Evolutionary conservation across 345 rosid genomes (phyloP).

Genomic region (Cardiospermum halicacabum): DNA sequence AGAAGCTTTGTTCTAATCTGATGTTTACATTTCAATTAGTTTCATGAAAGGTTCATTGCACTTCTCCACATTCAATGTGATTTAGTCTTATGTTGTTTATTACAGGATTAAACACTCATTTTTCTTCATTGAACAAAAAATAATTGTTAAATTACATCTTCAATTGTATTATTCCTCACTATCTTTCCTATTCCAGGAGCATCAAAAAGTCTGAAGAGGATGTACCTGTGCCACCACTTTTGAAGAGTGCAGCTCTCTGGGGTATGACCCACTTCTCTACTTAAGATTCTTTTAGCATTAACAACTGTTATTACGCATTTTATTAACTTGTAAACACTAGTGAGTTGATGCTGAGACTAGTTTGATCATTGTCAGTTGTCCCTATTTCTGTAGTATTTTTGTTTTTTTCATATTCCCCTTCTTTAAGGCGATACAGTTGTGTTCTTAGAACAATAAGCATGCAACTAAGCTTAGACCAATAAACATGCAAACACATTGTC

Average conservation of each 20-base stretch:
- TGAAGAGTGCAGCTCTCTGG: constrained; percentile 94
- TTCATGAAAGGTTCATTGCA: neutral
- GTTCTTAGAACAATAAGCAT: too few relatives aligned
- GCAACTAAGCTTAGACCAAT: too few relatives aligned
- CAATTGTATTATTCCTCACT: constrained; percentile 15
- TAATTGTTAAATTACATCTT: neutral
- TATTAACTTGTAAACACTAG: neutral
- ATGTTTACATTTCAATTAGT: constrained; percentile 1
- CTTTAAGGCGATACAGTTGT: too few relatives aligned
- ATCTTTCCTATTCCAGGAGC: constrained; percentile 34
- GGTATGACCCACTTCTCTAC: constrained; percentile 37
- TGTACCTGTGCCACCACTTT: constrained; percentile 81
- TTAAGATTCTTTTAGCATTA: neutral
- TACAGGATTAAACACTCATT: neutral
- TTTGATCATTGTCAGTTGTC: too few relatives aligned
- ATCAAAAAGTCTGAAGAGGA: constrained; percentile 78
- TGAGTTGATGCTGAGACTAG: neutral
- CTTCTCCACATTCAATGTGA: neutral
- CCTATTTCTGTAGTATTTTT: neutral
- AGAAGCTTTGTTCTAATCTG: neutral
- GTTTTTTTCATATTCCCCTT: too few relatives aligned
- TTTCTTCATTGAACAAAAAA: neutral
- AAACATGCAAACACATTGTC: too few relatives aligned
- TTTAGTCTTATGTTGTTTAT: neutral
- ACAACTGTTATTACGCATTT: neutral